A percentile compares a stretch with the other conserved stretches of the same genome.
Evolutionary conservation across 2,329 filamentous ascomycete genomes (phyloP).

Genomic region (Pseudocercospora eumusae): DNA sequence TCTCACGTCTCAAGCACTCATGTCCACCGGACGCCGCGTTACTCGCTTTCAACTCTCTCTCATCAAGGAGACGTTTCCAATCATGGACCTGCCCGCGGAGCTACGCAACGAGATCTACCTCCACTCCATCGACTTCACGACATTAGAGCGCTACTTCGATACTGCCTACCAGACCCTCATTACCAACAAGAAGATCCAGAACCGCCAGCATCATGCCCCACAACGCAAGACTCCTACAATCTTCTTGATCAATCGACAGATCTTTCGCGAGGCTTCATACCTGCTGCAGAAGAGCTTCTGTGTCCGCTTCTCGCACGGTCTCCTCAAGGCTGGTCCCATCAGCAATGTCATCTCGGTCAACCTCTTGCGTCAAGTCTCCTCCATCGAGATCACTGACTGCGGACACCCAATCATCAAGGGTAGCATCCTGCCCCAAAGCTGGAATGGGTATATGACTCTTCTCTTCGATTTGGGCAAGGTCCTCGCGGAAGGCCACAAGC

Average conservation of each 20-base stretch:
- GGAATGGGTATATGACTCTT: slow-evolving; percentile 35
- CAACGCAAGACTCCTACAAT: slow-evolving; percentile 34
- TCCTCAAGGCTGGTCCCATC: slow-evolving; percentile 23
- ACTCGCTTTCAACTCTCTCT: slow-evolving; percentile 27
- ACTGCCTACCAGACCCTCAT: slow-evolving; percentile 13
- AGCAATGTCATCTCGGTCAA: slow-evolving; percentile 26
- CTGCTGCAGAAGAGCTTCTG: slow-evolving; percentile 31
- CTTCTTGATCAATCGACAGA: slow-evolving; percentile 41
- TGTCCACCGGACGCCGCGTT: slow-evolving; percentile 24
- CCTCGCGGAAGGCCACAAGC: slow-evolving; percentile 33
- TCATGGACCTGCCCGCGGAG: slow-evolving; percentile 35
- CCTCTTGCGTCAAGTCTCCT: slow-evolving; percentile 32
- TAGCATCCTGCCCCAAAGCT: slow-evolving; percentile 25
- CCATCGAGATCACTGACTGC: slow-evolving; percentile 73
- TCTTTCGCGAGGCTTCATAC: slow-evolving; percentile 37
- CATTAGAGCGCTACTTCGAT: slow-evolving; percentile 30
- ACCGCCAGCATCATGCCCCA: slow-evolving; percentile 7
- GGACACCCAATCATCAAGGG: slow-evolving; percentile 72
- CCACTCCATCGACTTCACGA: slow-evolving; percentile 26
- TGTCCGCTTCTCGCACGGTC: slow-evolving; percentile 37
- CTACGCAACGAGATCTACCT: slow-evolving; percentile 34
- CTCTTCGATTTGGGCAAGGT: slow-evolving; percentile 30
- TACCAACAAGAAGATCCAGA: slow-evolving; percentile 11
- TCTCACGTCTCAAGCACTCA: slow-evolving; percentile 19
- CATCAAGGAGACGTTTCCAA: slow-evolving; percentile 31